These are phyloP conservation scores for Leccinum olivaceopallidum DNA, from an alignment of 768 basidiomycete genomes.

Conservation along the genomic window DNA sequence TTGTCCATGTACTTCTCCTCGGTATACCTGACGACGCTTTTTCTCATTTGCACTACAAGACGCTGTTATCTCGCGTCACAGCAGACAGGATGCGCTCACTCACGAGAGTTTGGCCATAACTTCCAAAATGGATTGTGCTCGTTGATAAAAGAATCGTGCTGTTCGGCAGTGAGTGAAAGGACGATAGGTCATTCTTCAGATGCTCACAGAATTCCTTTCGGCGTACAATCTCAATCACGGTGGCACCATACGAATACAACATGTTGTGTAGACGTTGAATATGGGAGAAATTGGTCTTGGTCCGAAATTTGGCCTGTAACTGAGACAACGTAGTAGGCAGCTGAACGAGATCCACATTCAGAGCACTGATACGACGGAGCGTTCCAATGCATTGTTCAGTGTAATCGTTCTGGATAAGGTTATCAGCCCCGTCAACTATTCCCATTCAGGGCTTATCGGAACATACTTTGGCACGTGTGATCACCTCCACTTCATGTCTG, in stretches of 20 bases:
- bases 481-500: slow-evolving; percentile 58
- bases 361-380: slow-evolving; percentile 71
- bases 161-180: slow-evolving; percentile 8
- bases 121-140: slow-evolving; percentile 79
- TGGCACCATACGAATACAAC: slow-evolving; percentile 90
- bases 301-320: slow-evolving; percentile 73
- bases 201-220: slow-evolving; percentile 84
- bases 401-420: slow-evolving; percentile 59
- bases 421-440: neutral
- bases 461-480: slow-evolving; percentile 56
- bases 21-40: slow-evolving; percentile 82
- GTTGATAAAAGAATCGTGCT: slow-evolving; percentile 81
- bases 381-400: slow-evolving; percentile 65
- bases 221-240: slow-evolving; percentile 87
- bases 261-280: slow-evolving; percentile 86
- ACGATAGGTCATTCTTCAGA: neutral
- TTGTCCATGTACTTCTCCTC: slow-evolving; percentile 79
- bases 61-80: slow-evolving; percentile 4
- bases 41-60: slow-evolving; percentile 65
- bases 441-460: neutral
- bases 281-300: slow-evolving; percentile 85
- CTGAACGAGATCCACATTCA: slow-evolving; percentile 81
- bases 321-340: slow-evolving; percentile 63
- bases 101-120: slow-evolving; percentile 88
- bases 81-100: slow-evolving; percentile 30